A percentile compares a stretch with the other conserved stretches of the same genome.
Evolutionary conservation across 148 eudicot genomes (phyloP).

Genomic region (Rhododendron williamsianum): DNA sequence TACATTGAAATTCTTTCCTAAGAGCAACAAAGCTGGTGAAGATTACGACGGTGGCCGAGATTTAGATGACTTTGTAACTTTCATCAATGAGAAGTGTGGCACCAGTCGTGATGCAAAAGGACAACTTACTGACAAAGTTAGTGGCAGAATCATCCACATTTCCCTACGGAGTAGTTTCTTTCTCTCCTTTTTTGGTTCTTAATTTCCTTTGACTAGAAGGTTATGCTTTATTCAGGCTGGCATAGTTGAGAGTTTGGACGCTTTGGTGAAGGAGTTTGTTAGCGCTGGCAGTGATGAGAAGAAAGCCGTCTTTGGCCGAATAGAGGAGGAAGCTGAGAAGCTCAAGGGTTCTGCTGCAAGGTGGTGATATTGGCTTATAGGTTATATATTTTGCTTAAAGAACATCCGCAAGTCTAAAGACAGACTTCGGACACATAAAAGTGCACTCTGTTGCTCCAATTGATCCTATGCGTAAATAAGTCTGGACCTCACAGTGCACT

Average conservation of each 20-base stretch:
- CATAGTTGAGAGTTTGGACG: slow-evolving; percentile 46
- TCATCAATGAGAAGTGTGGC: slow-evolving; percentile 85
- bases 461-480: not conserved
- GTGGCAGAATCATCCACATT: slow-evolving; percentile 2
- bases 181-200: not conserved
- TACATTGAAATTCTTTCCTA: slow-evolving; percentile 91
- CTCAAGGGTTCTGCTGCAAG: slow-evolving; percentile 83
- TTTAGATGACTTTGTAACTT: slow-evolving; percentile 67
- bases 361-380: slow-evolving; percentile 26
- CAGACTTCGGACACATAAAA: not conserved
- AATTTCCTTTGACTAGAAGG: not conserved
- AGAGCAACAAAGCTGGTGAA: slow-evolving; percentile 93
- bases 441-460: not conserved
- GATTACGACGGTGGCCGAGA: slow-evolving; percentile 92
- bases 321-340: slow-evolving; percentile 83
- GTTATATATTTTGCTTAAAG: not conserved
- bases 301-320: slow-evolving; percentile 47
- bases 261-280: slow-evolving; percentile 72
- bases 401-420: not conserved
- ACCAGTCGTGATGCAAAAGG: slow-evolving; percentile 86
- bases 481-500: not conserved
- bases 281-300: slow-evolving; percentile 67
- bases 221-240: slow-evolving; percentile 60
- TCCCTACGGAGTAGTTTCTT: not conserved
- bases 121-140: slow-evolving; percentile 68